phyloP scores from a whole-genome alignment of 495 filamentous ascomycete genomes.

The Daldinia bambusicola region DNA sequence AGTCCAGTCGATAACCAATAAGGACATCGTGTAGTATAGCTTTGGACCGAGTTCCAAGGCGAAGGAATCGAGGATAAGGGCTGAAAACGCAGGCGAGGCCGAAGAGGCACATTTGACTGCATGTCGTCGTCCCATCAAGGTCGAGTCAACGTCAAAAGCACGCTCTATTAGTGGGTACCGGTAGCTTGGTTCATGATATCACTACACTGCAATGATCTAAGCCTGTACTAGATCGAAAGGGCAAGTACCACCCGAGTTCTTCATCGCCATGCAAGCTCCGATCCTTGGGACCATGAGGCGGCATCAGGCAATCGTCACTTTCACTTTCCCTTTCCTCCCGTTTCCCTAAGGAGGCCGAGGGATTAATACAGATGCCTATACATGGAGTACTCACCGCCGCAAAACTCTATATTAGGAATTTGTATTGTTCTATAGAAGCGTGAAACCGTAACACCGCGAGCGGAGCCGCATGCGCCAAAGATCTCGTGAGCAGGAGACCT shows the following conservation, averaged over 20 bases:
- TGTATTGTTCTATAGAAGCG: constrained; percentile 8
- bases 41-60: constrained; percentile 14
- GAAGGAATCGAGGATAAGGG: constrained; percentile 19
- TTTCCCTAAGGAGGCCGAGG: constrained; percentile 11
- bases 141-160: constrained; percentile 8
- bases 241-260: constrained; percentile 22
- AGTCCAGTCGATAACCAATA: constrained; percentile 14
- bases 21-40: background rate
- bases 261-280: constrained; percentile 20
- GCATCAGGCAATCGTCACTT: constrained; percentile 31
- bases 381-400: constrained; percentile 30
- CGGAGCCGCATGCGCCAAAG: constrained; percentile 30
- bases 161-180: constrained; percentile 31
- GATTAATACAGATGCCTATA: constrained; percentile 19
- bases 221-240: constrained; percentile 21
- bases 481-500: constrained; percentile 30
- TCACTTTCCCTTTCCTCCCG: background rate
- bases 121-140: constrained; percentile 20
- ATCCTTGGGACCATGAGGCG: constrained; percentile 20
- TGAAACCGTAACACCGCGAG: constrained; percentile 12
- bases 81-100: constrained; percentile 32
- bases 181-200: constrained; percentile 42
- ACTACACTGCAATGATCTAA: constrained; percentile 24
- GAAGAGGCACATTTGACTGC: constrained; percentile 24
- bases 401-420: background rate